Evolutionary conservation across 2,329 filamentous ascomycete species (phyloP), one percentile per base, ranked within the genome.

Genomic region (Dryadomyces quercus-mongolicae): DNA sequence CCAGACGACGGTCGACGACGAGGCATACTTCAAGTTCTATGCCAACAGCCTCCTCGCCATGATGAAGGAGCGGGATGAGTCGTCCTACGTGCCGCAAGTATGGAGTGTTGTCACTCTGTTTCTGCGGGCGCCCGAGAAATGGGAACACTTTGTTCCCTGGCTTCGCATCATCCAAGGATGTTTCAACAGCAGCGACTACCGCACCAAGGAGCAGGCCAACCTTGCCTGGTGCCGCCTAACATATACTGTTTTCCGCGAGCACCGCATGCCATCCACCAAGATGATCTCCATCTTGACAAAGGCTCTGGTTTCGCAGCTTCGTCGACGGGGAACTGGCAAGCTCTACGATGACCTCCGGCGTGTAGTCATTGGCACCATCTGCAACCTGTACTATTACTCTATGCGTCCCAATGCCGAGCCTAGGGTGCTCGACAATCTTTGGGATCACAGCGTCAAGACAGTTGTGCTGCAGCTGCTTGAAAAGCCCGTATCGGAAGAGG

Each of bases 71-170:
- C 82, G 75, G 58, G 77, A 82, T 13, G 77, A 80, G 21, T 80
- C 79, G 10, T 67, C 75, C 0, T 74, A 81, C 43, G 90, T 95
- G 0, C 91, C 93, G 6, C 86, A 90, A 60, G 88, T 97, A 21
- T 97, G 92, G 92, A 86, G 86, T 56, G 80, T 89, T 40, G 74
- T 95, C 2, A 81, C 92, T 7, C 75, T 95, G 2, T 81, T 95
- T 54, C 73, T 96, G 49, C 82, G 86, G 70, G 81, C 70, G 68
- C 82, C 73, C 63, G 81, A 72, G 59, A 83, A 65, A 70, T 97
- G 92, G 87, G 75, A 84, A 36, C 80, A 86, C 62, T 82, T 89
- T 58, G 78, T 75, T 31, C 74, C 78, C 6, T 96, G 89, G 86
- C 73, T 96, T 8, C 76, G 78, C 36, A 76, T 95, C 10, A 84